phyloP scores from a whole-genome alignment of 2,329 filamentous ascomycete species.

The Fusarium domesticum region DNA sequence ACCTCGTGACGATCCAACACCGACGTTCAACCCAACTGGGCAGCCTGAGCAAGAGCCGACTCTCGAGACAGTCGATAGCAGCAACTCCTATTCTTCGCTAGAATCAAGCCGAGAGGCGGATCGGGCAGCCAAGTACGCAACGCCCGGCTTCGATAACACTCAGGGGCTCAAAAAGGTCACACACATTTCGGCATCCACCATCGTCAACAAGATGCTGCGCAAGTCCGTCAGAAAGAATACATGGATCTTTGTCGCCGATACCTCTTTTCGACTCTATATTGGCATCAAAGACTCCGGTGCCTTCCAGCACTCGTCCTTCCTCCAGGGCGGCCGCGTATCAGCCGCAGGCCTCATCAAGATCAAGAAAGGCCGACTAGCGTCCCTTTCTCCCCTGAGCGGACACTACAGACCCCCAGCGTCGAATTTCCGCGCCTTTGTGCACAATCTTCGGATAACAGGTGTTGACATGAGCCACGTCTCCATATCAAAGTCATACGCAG shows the following conservation, averaged over 20 bases:
- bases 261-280: slow-evolving; percentile 78
- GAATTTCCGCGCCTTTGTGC: slow-evolving; percentile 81
- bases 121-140: slow-evolving; percentile 62
- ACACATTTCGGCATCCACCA: slow-evolving; percentile 66
- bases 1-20: slow-evolving; percentile 56
- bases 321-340: slow-evolving; percentile 77
- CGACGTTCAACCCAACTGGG: slow-evolving; percentile 42
- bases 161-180: slow-evolving; percentile 54
- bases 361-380: slow-evolving; percentile 72
- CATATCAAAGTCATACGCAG: slow-evolving; percentile 77
- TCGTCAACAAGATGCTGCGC: slow-evolving; percentile 75
- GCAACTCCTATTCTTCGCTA: slow-evolving; percentile 37
- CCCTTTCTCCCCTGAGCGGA: slow-evolving; percentile 68
- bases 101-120: slow-evolving; percentile 55
- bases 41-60: slow-evolving; percentile 8
- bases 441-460: slow-evolving; percentile 65
- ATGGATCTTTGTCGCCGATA: slow-evolving; percentile 92
- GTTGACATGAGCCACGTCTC: slow-evolving; percentile 78
- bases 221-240: slow-evolving; percentile 81
- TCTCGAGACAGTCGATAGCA: slow-evolving; percentile 23
- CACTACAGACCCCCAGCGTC: slow-evolving; percentile 82
- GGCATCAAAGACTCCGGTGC: slow-evolving; percentile 86
- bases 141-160: slow-evolving; percentile 58
- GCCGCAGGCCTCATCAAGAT: slow-evolving; percentile 84
- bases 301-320: slow-evolving; percentile 88